Evolutionary conservation across 139 green algal genomes (phyloP).

Genomic region (Spirogloea muscicola): DNA sequence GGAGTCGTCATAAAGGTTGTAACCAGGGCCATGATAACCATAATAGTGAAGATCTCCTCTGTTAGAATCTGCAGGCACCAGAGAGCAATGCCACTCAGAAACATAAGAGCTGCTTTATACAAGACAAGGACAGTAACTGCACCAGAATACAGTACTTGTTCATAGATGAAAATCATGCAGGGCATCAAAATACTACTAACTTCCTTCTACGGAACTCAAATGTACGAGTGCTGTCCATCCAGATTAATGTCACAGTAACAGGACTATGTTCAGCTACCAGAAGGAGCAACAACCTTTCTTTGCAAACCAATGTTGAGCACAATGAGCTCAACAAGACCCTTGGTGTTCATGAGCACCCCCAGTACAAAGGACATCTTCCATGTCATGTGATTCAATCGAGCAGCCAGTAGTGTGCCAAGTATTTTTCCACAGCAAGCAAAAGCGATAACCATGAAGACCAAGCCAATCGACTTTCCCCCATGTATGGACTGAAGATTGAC

Average conservation of each 20-base stretch:
- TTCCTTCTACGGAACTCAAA: neutral
- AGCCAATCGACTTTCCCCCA: neutral
- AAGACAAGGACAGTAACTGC: neutral
- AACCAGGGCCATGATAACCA: constrained; percentile 49
- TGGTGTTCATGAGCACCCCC: constrained; percentile 48
- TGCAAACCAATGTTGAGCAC: constrained; percentile 44
- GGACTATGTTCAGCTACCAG: neutral
- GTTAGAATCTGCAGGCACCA: constrained; percentile 22
- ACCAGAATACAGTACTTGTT: neutral
- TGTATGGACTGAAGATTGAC: constrained; percentile 32
- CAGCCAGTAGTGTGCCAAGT: constrained; percentile 1
- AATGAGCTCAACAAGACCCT: constrained; percentile 47
- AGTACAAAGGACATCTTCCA: constrained; percentile 13
- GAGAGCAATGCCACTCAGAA: neutral
- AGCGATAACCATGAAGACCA: constrained; percentile 38
- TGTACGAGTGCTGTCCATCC: neutral
- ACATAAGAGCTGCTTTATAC: neutral
- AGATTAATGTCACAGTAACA: neutral
- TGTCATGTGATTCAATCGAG: neutral
- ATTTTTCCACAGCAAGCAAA: constrained; percentile 35
- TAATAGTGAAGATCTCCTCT: constrained; percentile 42
- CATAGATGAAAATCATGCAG: neutral
- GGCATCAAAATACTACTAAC: neutral
- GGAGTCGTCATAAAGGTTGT: constrained; percentile 49
- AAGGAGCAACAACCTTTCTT: constrained; percentile 2